phyloP scores from a whole-genome alignment of 140 eudicot species.

The Stevia rebaudiana region DNA sequence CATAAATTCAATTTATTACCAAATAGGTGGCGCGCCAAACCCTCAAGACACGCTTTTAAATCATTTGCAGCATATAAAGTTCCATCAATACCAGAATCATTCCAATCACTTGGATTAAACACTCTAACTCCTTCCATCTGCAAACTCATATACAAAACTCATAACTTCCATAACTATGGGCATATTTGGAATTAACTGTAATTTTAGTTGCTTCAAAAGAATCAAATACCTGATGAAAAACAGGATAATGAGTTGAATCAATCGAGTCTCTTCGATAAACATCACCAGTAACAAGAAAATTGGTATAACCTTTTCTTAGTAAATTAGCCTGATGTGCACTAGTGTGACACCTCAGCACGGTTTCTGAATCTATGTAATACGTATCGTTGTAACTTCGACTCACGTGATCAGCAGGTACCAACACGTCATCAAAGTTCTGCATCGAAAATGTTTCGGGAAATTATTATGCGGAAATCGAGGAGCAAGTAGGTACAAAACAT shows the following conservation, averaged over 20 bases:
- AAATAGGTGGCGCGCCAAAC: constrained; percentile 88
- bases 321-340: constrained; percentile 98
- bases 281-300: constrained; percentile 94
- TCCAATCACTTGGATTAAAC: constrained; percentile 78
- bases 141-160: constrained; percentile 8
- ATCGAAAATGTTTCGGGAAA: neutral
- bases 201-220: neutral
- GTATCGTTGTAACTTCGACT: constrained; percentile 99
- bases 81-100: constrained; percentile 67
- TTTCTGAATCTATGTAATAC: constrained; percentile 83
- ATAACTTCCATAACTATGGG: neutral
- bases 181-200: neutral
- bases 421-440: constrained; percentile 96
- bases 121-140: constrained; percentile 99
- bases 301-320: constrained; percentile 66
- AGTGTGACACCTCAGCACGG: constrained; percentile 96
- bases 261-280: constrained; percentile 96
- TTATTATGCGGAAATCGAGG: neutral
- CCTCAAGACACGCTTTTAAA: constrained; percentile 90
- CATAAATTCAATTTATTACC: constrained; percentile 37
- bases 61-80: constrained; percentile 75
- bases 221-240: constrained; percentile 82
- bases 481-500: neutral
- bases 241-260: constrained; percentile 97
- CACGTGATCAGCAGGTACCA: constrained; percentile 96